Evolutionary conservation across 768 basidiomycete species (phyloP).

Genomic region (Mycena indigotica): DNA sequence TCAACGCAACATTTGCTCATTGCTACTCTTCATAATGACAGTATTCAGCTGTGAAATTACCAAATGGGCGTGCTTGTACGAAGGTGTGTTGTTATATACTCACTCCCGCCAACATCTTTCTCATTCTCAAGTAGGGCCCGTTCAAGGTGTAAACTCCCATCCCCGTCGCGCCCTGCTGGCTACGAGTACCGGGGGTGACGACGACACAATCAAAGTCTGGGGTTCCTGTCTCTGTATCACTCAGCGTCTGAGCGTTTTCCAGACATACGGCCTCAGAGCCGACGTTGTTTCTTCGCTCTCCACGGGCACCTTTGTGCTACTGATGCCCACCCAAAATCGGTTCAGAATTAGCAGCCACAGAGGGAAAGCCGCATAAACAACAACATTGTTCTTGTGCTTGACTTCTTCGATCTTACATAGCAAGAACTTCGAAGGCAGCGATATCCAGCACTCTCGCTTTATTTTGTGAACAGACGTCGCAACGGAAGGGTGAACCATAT

Average conservation of each 20-base stretch:
- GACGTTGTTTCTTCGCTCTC: constrained; percentile 88
- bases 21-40: constrained; percentile 95
- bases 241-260: constrained; percentile 23
- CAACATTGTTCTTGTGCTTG: too few relatives aligned
- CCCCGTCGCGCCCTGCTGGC: constrained; percentile 89
- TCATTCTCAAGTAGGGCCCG: constrained; percentile 67
- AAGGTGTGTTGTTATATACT: constrained; percentile 67
- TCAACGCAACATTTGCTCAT: constrained; percentile 95
- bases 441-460: too few relatives aligned
- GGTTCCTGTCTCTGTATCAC: constrained; percentile 52
- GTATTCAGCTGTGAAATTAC: constrained; percentile 98
- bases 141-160: constrained; percentile 93
- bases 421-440: too few relatives aligned
- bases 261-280: constrained; percentile 86
- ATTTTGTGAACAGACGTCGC: too few relatives aligned
- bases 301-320: constrained; percentile 95
- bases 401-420: too few relatives aligned
- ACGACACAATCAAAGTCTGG: constrained; percentile 99
- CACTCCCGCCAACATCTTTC: constrained; percentile 15
- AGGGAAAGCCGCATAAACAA: too few relatives aligned
- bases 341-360: too few relatives aligned
- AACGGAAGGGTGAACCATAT: too few relatives aligned
- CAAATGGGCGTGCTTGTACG: constrained; percentile 99
- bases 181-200: constrained; percentile 96
- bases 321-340: too few relatives aligned